A percentile compares a stretch with the other conserved stretches of the same genome.
These are phyloP conservation scores for Ceratobasidium sp. DNA, from an alignment of 1,284 basidiomycete species.

Conservation along the genomic window DNA sequence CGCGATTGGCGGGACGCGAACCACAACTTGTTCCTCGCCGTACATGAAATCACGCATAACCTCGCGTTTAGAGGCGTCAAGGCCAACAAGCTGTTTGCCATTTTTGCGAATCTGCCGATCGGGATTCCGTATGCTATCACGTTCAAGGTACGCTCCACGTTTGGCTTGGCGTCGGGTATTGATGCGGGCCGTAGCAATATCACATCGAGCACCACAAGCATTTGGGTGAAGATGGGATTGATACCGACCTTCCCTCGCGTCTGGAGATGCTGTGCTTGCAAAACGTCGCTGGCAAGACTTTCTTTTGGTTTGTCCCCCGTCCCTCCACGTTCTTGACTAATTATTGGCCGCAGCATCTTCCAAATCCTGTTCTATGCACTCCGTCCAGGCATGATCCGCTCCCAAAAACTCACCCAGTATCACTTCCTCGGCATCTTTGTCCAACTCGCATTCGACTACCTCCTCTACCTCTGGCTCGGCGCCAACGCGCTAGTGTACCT, in stretches of 20 bases:
- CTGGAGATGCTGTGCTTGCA: conserved; percentile 86
- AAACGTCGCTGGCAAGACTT: conserved; percentile 96
- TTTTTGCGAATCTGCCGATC: conserved; percentile 91
- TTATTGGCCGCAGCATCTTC: conserved; percentile 85
- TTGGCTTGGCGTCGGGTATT: neutral
- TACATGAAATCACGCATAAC: conserved; percentile 99
- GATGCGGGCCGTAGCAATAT: conserved; percentile 63
- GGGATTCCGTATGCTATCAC: conserved; percentile 94
- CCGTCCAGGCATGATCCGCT: conserved; percentile 91
- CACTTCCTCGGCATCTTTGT: conserved; percentile 78
- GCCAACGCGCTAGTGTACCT: conserved; percentile 79
- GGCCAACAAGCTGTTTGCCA: conserved; percentile 86
- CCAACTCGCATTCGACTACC: conserved; percentile 76
- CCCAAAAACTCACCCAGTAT: conserved; percentile 83
- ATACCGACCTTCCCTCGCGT: conserved; percentile 90
- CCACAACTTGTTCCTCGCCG: conserved; percentile 96
- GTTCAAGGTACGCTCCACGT: conserved; percentile 75
- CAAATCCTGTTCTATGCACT: conserved; percentile 98
- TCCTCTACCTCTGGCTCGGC: conserved; percentile 70
- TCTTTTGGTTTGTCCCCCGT: conserved; percentile 75
- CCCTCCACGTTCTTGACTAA: neutral
- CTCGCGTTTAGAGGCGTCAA: conserved; percentile 86
- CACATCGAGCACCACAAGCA: conserved; percentile 96
- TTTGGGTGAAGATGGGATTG: conserved; percentile 94
- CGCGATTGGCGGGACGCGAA: conserved; percentile 92